Evolutionary conservation across 495 filamentous ascomycete genomes (phyloP), one percentile per base, ranked within the genome.

Genomic region (Podospora pseudocomata): DNA sequence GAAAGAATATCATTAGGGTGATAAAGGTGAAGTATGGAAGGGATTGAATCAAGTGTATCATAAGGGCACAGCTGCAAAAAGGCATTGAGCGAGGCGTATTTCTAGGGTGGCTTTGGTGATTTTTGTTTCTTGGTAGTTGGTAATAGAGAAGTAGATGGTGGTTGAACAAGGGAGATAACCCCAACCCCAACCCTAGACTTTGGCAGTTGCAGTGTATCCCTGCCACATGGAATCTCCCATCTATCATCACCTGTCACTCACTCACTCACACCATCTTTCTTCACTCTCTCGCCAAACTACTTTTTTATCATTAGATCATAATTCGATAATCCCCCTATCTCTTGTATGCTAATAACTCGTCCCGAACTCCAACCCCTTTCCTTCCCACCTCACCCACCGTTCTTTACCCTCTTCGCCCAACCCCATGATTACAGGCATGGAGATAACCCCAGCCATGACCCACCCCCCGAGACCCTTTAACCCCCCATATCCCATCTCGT

Each of bases 121-220:
- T 23, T 58, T 58, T 26, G n/a, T 58, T 58, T 58, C 55, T 58
- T 26, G 19, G 7, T 58, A 26, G 55, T 23, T 5, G 15, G 55
- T 5, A 58, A 20, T 58, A 58, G 55, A 58, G 55, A 58, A 15
- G 1, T 23, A 23, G 23, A 23, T 23, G 23, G 39, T 49, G 39
- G 39, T 49, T 49, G 39, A 13, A 49, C 7, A 16, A 49, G 39
- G 2, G 9, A 49, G 6, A 11, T 13, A 49, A 16, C 39, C 39
- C 39, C 39, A 49, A 49, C 7, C 9, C 7, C 9, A 13, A 11
- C 1, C 39, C 34, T 0, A 11, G 34, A 27, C 61, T 67, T 64
- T 62, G 69, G 69, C 64, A 70, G 69, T 70, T 54, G 69, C 62
- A 64, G 27, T 68, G 61, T 23, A 68, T 65, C 67, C 13, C 30